Conservation (phyloP, 2,329 filamentous ascomycete genomes). For the Aotearoamyces nothofagi region DNA sequence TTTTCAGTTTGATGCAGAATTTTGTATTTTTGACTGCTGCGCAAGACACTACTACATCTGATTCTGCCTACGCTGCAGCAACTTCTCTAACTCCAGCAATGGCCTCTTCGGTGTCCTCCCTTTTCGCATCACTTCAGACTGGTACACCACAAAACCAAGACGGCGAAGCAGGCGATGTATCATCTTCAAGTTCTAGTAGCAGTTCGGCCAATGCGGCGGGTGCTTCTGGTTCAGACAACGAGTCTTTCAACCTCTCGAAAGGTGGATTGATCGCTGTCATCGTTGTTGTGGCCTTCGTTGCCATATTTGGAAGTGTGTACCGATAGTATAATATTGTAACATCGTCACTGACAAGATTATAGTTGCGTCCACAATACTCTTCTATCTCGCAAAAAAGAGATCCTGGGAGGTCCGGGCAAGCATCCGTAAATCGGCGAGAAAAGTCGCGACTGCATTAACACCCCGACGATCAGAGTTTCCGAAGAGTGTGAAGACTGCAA, state of each 20-base stretch:
- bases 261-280: constrained; percentile 63
- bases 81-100: constrained; percentile 16
- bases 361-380: constrained; percentile 40
- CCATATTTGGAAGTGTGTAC: constrained; percentile 52
- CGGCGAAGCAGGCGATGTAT: constrained; percentile 17
- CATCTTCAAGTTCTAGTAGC: constrained; percentile 20
- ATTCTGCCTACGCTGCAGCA: constrained; percentile 7
- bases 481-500: constrained; percentile 33
- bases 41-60: constrained; percentile 9
- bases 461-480: constrained; percentile 46
- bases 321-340: constrained; percentile 4
- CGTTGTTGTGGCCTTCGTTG: constrained; percentile 50
- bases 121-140: constrained; percentile 16
- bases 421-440: constrained; percentile 51
- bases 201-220: constrained; percentile 40
- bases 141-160: constrained; percentile 13
- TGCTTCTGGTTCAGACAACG: constrained; percentile 45
- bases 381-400: constrained; percentile 69
- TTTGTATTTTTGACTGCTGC: constrained; percentile 11
- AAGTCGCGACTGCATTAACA: constrained; percentile 45
- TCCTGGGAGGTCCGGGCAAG: constrained; percentile 69
- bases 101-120: constrained; percentile 17
- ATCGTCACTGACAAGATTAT: constrained; percentile 4
- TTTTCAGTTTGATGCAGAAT: constrained; percentile 12
- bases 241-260: constrained; percentile 47